Conservation (phyloP, 495 filamentous ascomycete genomes). For the Viridothelium virens region DNA sequence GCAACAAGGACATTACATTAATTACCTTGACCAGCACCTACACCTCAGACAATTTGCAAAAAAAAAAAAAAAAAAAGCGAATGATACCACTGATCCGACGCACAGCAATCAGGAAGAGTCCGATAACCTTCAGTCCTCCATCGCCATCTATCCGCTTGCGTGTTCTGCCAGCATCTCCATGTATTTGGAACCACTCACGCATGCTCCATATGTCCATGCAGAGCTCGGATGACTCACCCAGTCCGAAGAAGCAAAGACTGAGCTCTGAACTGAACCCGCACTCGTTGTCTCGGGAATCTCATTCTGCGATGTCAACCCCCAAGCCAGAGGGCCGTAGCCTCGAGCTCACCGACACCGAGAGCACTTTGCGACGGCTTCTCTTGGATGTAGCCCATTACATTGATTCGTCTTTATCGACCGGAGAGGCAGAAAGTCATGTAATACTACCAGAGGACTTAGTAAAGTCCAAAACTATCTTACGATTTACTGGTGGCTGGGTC, state of each 20-base stretch:
- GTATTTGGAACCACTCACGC: not conserved
- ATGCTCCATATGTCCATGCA: not conserved
- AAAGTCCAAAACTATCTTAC: constrained; percentile 45
- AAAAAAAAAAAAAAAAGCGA: not conserved
- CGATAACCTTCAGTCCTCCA: not conserved
- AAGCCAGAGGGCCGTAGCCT: constrained; percentile 33
- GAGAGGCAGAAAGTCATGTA: constrained; percentile 18
- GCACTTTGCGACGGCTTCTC: constrained; percentile 59
- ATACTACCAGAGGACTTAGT: constrained; percentile 39
- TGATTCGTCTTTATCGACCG: constrained; percentile 30
- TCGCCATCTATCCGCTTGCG: not conserved
- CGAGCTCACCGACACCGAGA: constrained; percentile 58
- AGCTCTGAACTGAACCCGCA: not conserved
- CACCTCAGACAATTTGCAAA: not conserved
- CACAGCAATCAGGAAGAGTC: not conserved
- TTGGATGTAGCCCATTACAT: constrained; percentile 67
- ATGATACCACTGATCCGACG: not conserved
- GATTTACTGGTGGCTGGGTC: constrained; percentile 98
- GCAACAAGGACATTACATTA: not conserved
- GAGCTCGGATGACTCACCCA: not conserved
- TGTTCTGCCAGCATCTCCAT: not conserved
- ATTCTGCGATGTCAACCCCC: not conserved
- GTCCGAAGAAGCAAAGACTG: not conserved
- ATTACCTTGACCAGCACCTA: not conserved
- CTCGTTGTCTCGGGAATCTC: not conserved